Evolutionary conservation across 2,329 filamentous ascomycete species (phyloP), one percentile per base, ranked within the genome.

Genomic region (Chrysoporthe cubensis): DNA sequence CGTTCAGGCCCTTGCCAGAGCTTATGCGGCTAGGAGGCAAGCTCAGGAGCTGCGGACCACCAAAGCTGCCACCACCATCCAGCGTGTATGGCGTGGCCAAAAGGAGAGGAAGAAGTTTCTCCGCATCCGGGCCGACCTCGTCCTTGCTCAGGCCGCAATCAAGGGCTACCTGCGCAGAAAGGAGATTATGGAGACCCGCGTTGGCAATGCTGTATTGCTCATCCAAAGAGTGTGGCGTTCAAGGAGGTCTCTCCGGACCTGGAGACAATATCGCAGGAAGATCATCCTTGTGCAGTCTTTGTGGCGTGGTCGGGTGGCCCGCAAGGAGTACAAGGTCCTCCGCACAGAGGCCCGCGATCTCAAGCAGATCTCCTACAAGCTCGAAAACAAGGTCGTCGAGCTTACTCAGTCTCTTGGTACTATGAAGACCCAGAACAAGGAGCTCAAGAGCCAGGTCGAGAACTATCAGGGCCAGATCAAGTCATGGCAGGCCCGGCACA

Each of bases 351-450:
- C 96, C 72, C 92, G 96, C 76, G 96, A 99, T 83, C 88, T 99
- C 78, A 98, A 98, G 85, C 95, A 98, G 80, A 99, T 99, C 74
- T 98, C 96, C 2, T 99, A 99, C 85, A 98, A 97, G 84, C 84
- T 99, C 74, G 96, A 99, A 80, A 98, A 99, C 87, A 99, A 99
- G 88, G 96, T 99, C 71, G 93, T 99, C 71, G 96, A 99, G 82
- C 87, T 99, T 75, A 99, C 96, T 1, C 96, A 99, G 79, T 93
- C 91, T 62, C 82, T 99, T 74, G 94, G 96, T 72, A 90, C 93
- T 11, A 91, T 97, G 86, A 97, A 97, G 83, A 88, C 90, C 71
- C 93, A 97, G 81, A 99, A 99, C 87, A 97, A 97, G 84, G 87
- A 88, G 68, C 86, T 99, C 70, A 85, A 91, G 73, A 90, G 88